Conservation (phyloP, 495 filamentous ascomycete genomes). For the Apiosordaria backusii region DNA sequence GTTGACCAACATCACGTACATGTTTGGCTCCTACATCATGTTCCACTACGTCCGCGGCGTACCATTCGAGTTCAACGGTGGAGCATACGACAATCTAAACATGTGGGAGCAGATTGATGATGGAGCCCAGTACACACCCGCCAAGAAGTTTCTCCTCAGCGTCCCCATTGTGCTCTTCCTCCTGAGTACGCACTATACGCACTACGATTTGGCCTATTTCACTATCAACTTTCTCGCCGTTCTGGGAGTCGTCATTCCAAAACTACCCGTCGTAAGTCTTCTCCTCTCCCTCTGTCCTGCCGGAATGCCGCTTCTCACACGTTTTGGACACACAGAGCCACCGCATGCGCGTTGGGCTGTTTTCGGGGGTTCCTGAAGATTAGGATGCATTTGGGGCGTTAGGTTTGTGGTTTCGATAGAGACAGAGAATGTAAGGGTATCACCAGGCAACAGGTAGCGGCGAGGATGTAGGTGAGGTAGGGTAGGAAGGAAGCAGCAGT, state of each 20-base stretch:
- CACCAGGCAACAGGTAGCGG: conserved; percentile 12
- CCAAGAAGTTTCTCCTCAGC: conserved; percentile 95
- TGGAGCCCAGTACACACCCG: conserved; percentile 95
- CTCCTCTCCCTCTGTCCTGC: background rate
- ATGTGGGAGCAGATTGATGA: conserved; percentile 99
- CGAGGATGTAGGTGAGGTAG: conserved; percentile 12
- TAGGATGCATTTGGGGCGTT: conserved; percentile 29
- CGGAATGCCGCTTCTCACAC: conserved; percentile 14
- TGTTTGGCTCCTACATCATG: conserved; percentile 98
- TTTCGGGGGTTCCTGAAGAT: conserved; percentile 59
- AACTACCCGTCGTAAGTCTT: conserved; percentile 80
- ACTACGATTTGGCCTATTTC: conserved; percentile 94
- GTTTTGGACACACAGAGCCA: conserved; percentile 50
- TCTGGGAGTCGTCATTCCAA: conserved; percentile 88
- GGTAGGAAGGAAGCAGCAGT: conserved; percentile 5
- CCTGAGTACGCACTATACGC: conserved; percentile 96
- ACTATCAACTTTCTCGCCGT: conserved; percentile 94
- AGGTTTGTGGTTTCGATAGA: conserved; percentile 21
- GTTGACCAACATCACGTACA: conserved; percentile 97
- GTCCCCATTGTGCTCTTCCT: conserved; percentile 94
- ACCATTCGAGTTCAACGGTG: conserved; percentile 98
- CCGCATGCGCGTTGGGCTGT: conserved; percentile 65
- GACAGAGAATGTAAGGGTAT: conserved; percentile 14
- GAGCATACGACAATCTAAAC: conserved; percentile 97
- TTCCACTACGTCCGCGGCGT: conserved; percentile 98